Percentiles rank a stretch among this genome's conserved stretches.
Evolutionary conservation across 1,139 yeast species (phyloP).

Genomic region (Candida mesenterica): DNA sequence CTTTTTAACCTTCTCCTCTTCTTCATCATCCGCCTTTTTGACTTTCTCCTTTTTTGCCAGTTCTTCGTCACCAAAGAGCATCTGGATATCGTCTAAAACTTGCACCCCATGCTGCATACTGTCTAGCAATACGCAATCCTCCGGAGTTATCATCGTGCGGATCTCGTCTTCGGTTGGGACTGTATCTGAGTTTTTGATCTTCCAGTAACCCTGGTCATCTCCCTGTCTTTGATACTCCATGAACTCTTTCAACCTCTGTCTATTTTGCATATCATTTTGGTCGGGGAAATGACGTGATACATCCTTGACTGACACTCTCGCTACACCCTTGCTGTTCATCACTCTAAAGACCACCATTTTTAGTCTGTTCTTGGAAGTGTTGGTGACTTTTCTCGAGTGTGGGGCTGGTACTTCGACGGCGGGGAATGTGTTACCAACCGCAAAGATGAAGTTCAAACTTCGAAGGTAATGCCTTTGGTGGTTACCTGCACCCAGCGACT

Average conservation of each 20-base stretch:
- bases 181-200: conserved; percentile 64
- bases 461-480: conserved; percentile 57
- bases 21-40: conserved; percentile 16
- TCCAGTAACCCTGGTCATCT: conserved; percentile 96
- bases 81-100: conserved; percentile 68
- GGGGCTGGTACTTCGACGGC: conserved; percentile 97
- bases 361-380: conserved; percentile 85
- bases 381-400: conserved; percentile 92
- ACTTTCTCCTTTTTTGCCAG: conserved; percentile 18
- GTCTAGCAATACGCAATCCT: conserved; percentile 82
- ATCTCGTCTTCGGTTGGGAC: conserved; percentile 79
- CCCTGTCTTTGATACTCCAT: conserved; percentile 98
- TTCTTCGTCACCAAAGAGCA: conserved; percentile 43
- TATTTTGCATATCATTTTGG: conserved; percentile 95
- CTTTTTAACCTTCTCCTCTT: conserved; percentile 17
- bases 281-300: conserved; percentile 94
- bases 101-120: conserved; percentile 95
- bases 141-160: conserved; percentile 87
- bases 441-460: conserved; percentile 67
- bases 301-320: conserved; percentile 81
- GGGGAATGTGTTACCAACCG: conserved; percentile 92
- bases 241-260: conserved; percentile 93
- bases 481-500: conserved; percentile 77
- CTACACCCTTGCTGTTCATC: conserved; percentile 70
- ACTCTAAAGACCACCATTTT: conserved; percentile 93